Evolutionary conservation across 306 rosid genomes (phyloP).

Genomic region (Prunus dulcis): DNA sequence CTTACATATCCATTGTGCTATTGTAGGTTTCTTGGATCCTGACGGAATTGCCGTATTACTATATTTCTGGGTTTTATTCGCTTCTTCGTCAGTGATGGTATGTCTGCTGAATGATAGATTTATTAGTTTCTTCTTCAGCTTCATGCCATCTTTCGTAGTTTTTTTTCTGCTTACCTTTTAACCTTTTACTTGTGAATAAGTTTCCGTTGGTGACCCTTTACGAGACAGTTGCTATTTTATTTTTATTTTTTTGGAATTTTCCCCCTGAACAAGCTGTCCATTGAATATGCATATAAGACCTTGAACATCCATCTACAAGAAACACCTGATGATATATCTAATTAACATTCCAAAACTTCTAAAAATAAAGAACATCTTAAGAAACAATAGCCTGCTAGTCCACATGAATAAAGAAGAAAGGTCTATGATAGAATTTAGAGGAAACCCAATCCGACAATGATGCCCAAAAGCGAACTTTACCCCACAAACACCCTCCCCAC

Average conservation of each 20-base stretch:
- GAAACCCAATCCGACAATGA: background rate
- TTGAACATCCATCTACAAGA: background rate
- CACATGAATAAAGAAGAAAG: background rate
- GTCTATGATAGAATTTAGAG: background rate
- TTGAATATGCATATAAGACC: background rate
- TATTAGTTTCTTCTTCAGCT: background rate
- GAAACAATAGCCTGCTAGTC: background rate
- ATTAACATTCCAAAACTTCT: background rate
- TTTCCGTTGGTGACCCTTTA: background rate
- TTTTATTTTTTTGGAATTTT: background rate
- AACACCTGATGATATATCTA: background rate
- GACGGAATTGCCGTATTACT: background rate
- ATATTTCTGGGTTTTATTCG: background rate
- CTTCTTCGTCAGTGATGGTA: conserved; percentile 7
- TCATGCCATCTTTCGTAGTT: background rate
- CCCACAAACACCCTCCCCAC: background rate
- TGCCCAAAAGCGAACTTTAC: background rate
- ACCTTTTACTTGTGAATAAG: background rate
- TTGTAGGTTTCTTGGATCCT: conserved; percentile 5
- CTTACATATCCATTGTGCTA: background rate
- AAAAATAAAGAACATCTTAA: background rate
- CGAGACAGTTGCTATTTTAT: background rate
- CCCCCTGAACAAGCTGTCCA: background rate
- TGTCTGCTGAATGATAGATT: background rate
- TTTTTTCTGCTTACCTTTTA: background rate